Conservation (phyloP, 495 filamentous ascomycete genomes). For the Parathielavia hyrcaniae region DNA sequence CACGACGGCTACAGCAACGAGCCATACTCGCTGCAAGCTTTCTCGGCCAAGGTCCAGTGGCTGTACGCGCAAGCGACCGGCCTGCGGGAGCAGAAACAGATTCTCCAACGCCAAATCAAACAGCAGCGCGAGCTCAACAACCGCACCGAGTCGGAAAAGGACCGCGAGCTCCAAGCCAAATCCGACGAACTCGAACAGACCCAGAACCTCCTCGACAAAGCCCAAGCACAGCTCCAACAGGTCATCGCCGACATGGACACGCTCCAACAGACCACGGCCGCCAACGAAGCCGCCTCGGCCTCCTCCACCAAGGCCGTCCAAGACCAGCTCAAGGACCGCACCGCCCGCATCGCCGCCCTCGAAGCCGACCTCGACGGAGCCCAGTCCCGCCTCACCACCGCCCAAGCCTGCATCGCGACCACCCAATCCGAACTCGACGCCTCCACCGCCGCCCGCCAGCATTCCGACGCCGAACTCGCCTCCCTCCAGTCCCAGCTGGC, state of each 20-base stretch:
- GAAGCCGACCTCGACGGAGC: slow-evolving; percentile 40
- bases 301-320: slow-evolving; percentile 35
- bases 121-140: slow-evolving; percentile 85
- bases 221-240: slow-evolving; percentile 41
- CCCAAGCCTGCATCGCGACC: slow-evolving; percentile 18
- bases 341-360: slow-evolving; percentile 43
- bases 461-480: slow-evolving; percentile 28
- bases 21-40: slow-evolving; percentile 58
- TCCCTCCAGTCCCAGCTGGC: slow-evolving; percentile 21
- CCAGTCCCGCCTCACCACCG: slow-evolving; percentile 35
- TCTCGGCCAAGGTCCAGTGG: slow-evolving; percentile 70
- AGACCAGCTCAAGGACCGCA: slow-evolving; percentile 48
- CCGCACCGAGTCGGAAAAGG: slow-evolving; percentile 55
- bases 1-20: slow-evolving; percentile 45
- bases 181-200: slow-evolving; percentile 50
- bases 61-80: slow-evolving; percentile 57
- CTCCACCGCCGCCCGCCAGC: slow-evolving; percentile 16
- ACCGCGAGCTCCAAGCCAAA: slow-evolving; percentile 46
- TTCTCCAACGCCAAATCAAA: slow-evolving; percentile 80
- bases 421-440: slow-evolving; percentile 19
- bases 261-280: slow-evolving; percentile 33
- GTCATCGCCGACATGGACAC: slow-evolving; percentile 51
- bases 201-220: slow-evolving; percentile 42
- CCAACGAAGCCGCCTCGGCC: slow-evolving; percentile 33
- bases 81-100: slow-evolving; percentile 78